Conservation (phyloP, 805 yeast species). For the Candida ipomoeae region DNA sequence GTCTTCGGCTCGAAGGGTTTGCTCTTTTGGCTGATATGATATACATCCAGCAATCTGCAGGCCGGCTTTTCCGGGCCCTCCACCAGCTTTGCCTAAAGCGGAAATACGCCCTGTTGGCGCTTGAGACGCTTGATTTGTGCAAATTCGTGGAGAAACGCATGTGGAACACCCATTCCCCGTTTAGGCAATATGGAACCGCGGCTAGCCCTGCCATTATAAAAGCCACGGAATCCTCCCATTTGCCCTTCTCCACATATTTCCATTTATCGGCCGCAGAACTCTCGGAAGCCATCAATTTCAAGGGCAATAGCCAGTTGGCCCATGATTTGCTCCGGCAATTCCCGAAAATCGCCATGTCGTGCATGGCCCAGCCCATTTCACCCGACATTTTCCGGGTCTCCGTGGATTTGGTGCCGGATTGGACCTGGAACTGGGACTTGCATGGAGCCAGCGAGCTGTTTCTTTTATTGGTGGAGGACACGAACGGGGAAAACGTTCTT, state of each 20-base stretch:
- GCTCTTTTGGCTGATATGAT: slow-evolving; percentile 92
- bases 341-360: slow-evolving; percentile 61
- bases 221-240: slow-evolving; percentile 71
- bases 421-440: slow-evolving; percentile 67
- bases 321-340: slow-evolving; percentile 62
- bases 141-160: slow-evolving; percentile 75
- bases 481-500: slow-evolving; percentile 75
- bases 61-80: slow-evolving; percentile 80
- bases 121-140: slow-evolving; percentile 56
- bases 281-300: slow-evolving; percentile 75
- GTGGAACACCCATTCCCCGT: slow-evolving; percentile 84
- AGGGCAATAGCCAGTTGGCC: slow-evolving; percentile 56
- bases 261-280: slow-evolving; percentile 69
- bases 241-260: slow-evolving; percentile 81
- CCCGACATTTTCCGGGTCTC: slow-evolving; percentile 62
- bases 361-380: slow-evolving; percentile 73
- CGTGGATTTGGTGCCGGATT: slow-evolving; percentile 63
- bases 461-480: slow-evolving; percentile 71
- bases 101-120: slow-evolving; percentile 66
- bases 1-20: slow-evolving; percentile 74
- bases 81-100: slow-evolving; percentile 69
- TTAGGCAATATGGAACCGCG: slow-evolving; percentile 69
- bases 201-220: slow-evolving; percentile 69
- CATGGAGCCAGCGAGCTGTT: slow-evolving; percentile 70
- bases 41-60: slow-evolving; percentile 89